Conservation (phyloP, 257 asterid species). For the Penstemon davidsonii region DNA sequence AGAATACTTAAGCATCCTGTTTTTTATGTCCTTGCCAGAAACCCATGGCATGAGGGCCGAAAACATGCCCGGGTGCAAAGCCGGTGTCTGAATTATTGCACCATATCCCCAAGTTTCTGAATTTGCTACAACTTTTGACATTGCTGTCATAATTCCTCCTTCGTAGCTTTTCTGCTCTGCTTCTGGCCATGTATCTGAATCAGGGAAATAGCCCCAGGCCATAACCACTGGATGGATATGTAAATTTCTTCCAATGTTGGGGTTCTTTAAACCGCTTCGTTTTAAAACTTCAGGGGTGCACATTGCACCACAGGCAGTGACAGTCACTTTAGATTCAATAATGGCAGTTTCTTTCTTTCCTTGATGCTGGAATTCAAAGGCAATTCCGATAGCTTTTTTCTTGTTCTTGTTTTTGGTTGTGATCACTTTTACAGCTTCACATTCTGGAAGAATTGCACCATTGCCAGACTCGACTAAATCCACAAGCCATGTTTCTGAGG, state of each 20-base stretch:
- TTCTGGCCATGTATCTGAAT: constrained; percentile 56
- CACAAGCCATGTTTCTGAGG: constrained; percentile 71
- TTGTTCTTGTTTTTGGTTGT: not conserved
- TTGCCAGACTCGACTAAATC: constrained; percentile 68
- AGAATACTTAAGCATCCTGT: constrained; percentile 55
- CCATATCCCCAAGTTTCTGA: constrained; percentile 58
- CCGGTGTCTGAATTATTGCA: constrained; percentile 70
- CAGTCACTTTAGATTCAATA: constrained; percentile 55
- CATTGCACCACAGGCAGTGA: constrained; percentile 80
- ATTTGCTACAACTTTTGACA: constrained; percentile 53
- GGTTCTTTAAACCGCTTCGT: constrained; percentile 68
- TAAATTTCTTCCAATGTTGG: constrained; percentile 62
- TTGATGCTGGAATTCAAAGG: constrained; percentile 37
- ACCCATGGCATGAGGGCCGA: constrained; percentile 67
- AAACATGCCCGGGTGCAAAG: constrained; percentile 85
- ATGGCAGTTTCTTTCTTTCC: constrained; percentile 45
- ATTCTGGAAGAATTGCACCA: constrained; percentile 61
- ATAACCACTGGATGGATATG: constrained; percentile 78
- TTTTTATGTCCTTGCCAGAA: constrained; percentile 62
- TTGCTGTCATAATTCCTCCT: constrained; percentile 76
- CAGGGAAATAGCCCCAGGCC: constrained; percentile 87
- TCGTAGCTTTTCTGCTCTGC: constrained; percentile 57
- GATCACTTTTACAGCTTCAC: constrained; percentile 60
- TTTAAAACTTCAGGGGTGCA: constrained; percentile 63
- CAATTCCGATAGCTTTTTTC: constrained; percentile 52